Evolutionary conservation across 2,329 filamentous ascomycete genomes (phyloP), one percentile per base, ranked within the genome.

Genomic region (Calonectria montana): DNA sequence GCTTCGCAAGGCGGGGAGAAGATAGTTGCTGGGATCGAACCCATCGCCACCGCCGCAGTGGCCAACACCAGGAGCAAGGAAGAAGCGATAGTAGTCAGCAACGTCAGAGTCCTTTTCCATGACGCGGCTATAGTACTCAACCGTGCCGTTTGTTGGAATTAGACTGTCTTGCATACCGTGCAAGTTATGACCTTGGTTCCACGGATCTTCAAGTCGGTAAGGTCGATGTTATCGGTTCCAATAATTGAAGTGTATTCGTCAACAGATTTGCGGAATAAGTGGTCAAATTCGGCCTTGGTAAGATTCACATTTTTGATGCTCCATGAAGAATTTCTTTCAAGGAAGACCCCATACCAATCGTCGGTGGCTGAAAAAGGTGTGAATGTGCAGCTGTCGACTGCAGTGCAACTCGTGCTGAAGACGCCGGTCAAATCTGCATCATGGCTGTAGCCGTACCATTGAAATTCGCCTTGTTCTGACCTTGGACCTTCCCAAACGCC

Each of bases 181-280:
- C 76, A 86, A 48, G 83, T 78, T 18, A 87, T 23, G 2, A 86
- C 55, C 75, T 86, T 86, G 39, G 82, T 82, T 13, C 85, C 85
- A 2, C 75, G 75, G 9, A 73, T 72, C 23, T 74, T 76, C 70
- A 82, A 84, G 1, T 73, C 72, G 0, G 75, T 59, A 1, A 84
- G 69, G 23, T 79, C 80, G 45, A 80, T 74, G 39, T 82, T 76
- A 16, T 74, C 73, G 2, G 81, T 80, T 39, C 76, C 76, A 21
- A 71, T 53, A 13, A 70, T 12, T 16, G 69, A 64, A 9, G 12
- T 35, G 53, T 69, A 72, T 29, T 65, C 37, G 8, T 21, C 27
- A 5, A 70, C 43, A 18, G 27, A 61, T 4, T n/a, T 15, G n/a
- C 37, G 50, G n/a, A 57, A 27, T 12, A 70, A 43, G 1, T 18